Evolutionary conservation across 345 rosid species (phyloP), one percentile per base, ranked within the genome.

Genomic region (Chamaenerion angustifolium): DNA sequence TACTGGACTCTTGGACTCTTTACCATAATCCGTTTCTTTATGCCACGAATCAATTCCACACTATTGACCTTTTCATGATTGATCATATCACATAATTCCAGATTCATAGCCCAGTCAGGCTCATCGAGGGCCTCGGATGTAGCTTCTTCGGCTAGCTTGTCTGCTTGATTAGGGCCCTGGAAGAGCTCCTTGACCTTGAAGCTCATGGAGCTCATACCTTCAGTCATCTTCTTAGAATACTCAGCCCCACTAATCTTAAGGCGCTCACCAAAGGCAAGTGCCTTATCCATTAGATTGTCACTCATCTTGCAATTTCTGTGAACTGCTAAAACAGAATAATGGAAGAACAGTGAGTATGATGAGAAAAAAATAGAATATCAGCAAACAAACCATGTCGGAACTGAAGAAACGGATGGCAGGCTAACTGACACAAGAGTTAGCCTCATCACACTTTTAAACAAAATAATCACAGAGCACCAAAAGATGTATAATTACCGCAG

Each of bases 51-150:
- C 42, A 84, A 60, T 55, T 84, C 96, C 1, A 83, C 47, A 48
- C 82, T 77, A 37, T 59, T 80, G 57, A 81, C 78, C 70, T 76
- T 83, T 8, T 73, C 70, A 46, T 71, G 70, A 40, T 81, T 88
- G 68, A 88, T 84, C 85, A 83, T 73, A 1, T 79, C 74, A 48
- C 94, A 88, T 4, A 88, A 77, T 80, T 90, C 79, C 80, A 88
- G 65, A 71, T 81, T 88, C 94, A 83, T 41, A 42, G 94, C 94
- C 94, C 96, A 88, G 40, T 78, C 80, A 0, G 96, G 78, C 59
- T 81, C 96, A 43, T 73, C 82, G 56, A 79, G 37, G 2, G 81
- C 76, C 66, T 88, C 94, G 13, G 64, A 16, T 2, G 94, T 88
- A 37, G 94, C 94, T 68, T 88, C 96, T 51, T 88, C 94, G 1